phyloP scores from a whole-genome alignment of 2,329 filamentous ascomycete genomes.

The Talaromyces albobiverticillius region DNA sequence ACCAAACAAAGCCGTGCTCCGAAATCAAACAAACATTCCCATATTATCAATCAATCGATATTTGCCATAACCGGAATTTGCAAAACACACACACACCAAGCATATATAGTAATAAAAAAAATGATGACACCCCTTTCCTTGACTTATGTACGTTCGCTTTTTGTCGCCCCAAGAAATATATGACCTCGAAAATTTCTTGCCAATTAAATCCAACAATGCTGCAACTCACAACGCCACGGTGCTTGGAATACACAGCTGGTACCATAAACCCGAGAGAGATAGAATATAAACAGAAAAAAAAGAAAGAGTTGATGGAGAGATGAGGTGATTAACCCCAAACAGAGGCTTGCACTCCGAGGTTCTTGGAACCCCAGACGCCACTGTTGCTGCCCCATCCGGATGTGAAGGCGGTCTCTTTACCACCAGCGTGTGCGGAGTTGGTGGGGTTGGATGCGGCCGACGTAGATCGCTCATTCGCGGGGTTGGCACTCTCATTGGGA shows the following conservation, averaged over 20 bases:
- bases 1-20: conserved; percentile 26
- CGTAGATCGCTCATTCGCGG: conserved; percentile 51
- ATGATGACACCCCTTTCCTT: conserved; percentile 23
- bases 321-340: conserved; percentile 73
- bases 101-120: conserved; percentile 10
- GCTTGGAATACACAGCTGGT: conserved; percentile 12
- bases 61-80: conserved; percentile 13
- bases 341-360: conserved; percentile 82
- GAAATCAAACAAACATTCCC: conserved; percentile 21
- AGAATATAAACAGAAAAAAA: conserved; percentile 6
- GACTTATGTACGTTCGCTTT: conserved; percentile 32
- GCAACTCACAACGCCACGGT: conserved; percentile 18
- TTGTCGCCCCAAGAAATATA: conserved; percentile 21
- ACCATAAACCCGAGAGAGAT: conserved; percentile 8
- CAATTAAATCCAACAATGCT: conserved; percentile 11
- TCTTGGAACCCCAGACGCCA: conserved; percentile 81
- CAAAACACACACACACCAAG: neutral
- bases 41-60: conserved; percentile 19
- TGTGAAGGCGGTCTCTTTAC: conserved; percentile 41
- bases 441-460: conserved; percentile 61
- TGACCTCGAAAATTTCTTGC: conserved; percentile 14
- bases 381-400: conserved; percentile 76
- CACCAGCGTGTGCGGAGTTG: conserved; percentile 40
- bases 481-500: conserved; percentile 44
- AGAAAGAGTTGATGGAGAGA: conserved; percentile 19